A percentile compares a stretch with the other conserved stretches of the same genome.
These are phyloP conservation scores for Ophiobolus disseminans DNA, from an alignment of 2,329 filamentous ascomycete genomes.

Conservation along the genomic window DNA sequence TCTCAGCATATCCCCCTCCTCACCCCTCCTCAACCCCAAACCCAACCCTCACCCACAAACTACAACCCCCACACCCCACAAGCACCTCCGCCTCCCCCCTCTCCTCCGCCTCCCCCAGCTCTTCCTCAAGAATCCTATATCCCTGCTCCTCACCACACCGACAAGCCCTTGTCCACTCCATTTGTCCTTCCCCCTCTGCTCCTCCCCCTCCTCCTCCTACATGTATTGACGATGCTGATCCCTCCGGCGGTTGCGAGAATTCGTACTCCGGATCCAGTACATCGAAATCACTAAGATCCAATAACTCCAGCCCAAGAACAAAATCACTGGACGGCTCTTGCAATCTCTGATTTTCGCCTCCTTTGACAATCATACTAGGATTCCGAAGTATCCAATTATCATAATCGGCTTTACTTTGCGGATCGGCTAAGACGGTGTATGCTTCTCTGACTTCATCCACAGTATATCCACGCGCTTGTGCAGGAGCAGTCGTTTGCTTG, in stretches of 20 bases:
- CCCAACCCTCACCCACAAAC: constrained; percentile 67
- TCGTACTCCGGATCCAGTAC: constrained; percentile 3
- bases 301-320: constrained; percentile 61
- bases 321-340: constrained; percentile 24
- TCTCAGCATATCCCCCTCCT: constrained; percentile 2
- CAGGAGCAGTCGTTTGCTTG: constrained; percentile 46
- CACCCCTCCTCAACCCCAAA: constrained; percentile 60
- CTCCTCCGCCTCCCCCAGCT: constrained; percentile 59
- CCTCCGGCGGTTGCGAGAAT: not conserved
- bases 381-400: constrained; percentile 29
- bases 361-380: not conserved
- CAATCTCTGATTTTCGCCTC: not conserved
- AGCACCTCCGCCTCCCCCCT: constrained; percentile 65
- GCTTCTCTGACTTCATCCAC: constrained; percentile 67
- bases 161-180: constrained; percentile 61
- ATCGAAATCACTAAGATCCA: constrained; percentile 63
- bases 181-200: constrained; percentile 39
- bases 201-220: constrained; percentile 1
- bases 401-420: constrained; percentile 53
- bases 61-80: constrained; percentile 68
- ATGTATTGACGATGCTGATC: too few species aligned
- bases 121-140: constrained; percentile 62
- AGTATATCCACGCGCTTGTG: constrained; percentile 39
- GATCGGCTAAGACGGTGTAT: constrained; percentile 61
- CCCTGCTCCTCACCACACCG: constrained; percentile 65